Evolutionary conservation across 805 yeast genomes (phyloP).

Genomic region (Hanseniaspora pseudoguilliermondii): DNA sequence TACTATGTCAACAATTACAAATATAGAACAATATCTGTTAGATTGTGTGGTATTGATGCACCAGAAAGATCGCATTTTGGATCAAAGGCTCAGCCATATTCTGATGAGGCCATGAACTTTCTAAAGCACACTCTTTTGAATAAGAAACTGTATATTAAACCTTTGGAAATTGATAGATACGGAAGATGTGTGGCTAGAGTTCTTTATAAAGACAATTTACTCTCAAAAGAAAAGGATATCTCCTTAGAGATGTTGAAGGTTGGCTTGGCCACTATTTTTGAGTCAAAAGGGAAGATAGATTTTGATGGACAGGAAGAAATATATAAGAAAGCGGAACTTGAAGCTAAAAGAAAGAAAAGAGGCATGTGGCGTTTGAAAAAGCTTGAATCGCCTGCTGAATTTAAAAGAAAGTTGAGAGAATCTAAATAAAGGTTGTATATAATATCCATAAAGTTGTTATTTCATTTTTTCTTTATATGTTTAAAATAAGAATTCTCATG

Average conservation of each 20-base stretch:
- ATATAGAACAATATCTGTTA: conserved; percentile 52
- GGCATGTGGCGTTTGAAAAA: conserved; percentile 62
- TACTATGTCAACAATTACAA: conserved; percentile 24
- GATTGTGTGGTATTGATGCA: conserved; percentile 91
- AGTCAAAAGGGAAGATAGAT: conserved; percentile 58
- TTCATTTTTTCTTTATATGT: too few relatives aligned
- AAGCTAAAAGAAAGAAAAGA: conserved; percentile 40
- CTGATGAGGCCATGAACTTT: conserved; percentile 79
- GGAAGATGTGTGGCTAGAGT: conserved; percentile 77
- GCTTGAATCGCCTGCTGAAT: conserved; percentile 65
- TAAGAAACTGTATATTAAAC: conserved; percentile 57
- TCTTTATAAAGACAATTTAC: conserved; percentile 30
- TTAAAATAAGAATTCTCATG: background rate
- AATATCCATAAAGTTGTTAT: too few relatives aligned
- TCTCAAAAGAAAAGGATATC: conserved; percentile 62
- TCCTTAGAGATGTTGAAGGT: conserved; percentile 73
- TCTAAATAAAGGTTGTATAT: background rate
- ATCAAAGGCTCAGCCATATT: conserved; percentile 75
- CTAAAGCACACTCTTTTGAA: conserved; percentile 53
- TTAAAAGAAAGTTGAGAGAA: conserved; percentile 37
- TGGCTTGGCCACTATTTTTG: conserved; percentile 83
- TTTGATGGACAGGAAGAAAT: conserved; percentile 62
- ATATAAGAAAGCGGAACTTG: conserved; percentile 47
- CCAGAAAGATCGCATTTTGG: conserved; percentile 95
- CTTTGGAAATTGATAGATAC: conserved; percentile 76